Evolutionary conservation across 2,329 filamentous ascomycete species (phyloP), one percentile per base, ranked within the genome.

Genomic region (Microdochium trichocladiopsis): DNA sequence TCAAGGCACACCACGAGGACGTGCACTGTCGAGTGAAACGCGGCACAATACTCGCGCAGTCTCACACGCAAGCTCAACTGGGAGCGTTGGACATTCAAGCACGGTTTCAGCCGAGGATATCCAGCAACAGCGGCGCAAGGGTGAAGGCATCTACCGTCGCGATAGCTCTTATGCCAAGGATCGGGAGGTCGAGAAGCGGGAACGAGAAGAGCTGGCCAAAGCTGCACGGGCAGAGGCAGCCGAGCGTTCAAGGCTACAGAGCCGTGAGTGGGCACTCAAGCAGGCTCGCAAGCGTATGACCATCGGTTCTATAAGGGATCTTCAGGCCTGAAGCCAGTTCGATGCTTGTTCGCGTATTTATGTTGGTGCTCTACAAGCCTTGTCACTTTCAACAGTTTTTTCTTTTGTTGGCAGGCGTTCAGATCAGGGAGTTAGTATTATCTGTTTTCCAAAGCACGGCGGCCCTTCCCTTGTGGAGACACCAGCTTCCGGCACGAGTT

Each of bases 61-160:
- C 12, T 48, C 47, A 3, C 23, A 48, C 14, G 25, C 78, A 21
- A 69, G 69, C 47, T 78, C 77, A 10, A 72, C 72, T 9, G 68
- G 69, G 52, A 76, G 72, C 56, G 59, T 65, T 43, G 70, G 69
- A 50, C 73, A 75, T 63, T 73, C 75, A 50, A 75, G 74, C 61
- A 72, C 69, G 5, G 62, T 82, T 14, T 80, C 79, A 31, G 64
- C 66, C 2, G 77, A 79, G 50, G 78, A 82, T 18, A 64, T 72
- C 3, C 68, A 76, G 36, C 68, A 77, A 52, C 78, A 83, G 60
- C 75, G 72, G 56, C 64, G 72, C 25, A 75, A 78, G 36, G 81
- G 78, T 9, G 76, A 73, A 53, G 76, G 80, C 55, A 75, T 84
- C 18, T 75, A 76, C 53, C 69, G 72, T 33, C 72, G 76, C 24